Conservation (phyloP, 331 rosid species). For the Acacia pycnantha region DNA sequence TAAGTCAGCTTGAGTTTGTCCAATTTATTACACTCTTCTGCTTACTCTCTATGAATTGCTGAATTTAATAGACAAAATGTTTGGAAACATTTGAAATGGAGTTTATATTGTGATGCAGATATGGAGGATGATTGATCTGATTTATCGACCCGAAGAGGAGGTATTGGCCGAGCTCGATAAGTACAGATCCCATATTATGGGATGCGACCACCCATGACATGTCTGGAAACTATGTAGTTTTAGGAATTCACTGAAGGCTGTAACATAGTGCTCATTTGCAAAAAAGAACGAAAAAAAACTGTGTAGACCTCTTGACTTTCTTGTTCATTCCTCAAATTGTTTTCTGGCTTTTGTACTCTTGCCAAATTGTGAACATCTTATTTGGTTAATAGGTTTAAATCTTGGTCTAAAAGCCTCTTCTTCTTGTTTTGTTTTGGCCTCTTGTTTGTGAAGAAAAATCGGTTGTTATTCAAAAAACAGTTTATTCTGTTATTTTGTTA, state of each 20-base stretch:
- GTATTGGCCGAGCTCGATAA: constrained; percentile 47
- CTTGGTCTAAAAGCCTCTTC: not conserved
- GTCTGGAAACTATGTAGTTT: not conserved
- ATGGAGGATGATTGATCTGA: constrained; percentile 79
- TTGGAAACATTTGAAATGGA: not conserved
- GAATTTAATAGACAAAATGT: not conserved
- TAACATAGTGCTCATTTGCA: not conserved
- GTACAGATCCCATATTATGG: constrained; percentile 24
- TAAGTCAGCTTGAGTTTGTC: not conserved
- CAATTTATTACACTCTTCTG: not conserved
- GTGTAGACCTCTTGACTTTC: not conserved
- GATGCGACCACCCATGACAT: constrained; percentile 15
- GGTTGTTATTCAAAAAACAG: not conserved
- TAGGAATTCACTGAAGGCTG: not conserved
- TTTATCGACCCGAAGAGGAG: constrained; percentile 72
- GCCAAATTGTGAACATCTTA: not conserved
- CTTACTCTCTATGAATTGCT: not conserved
- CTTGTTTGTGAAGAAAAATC: not conserved
- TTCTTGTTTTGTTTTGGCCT: not conserved
- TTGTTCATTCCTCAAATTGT: not conserved
- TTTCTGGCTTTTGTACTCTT: not conserved
- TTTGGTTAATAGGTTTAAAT: not conserved
- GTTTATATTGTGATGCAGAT: constrained; percentile 43
- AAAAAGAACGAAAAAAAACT: not conserved
- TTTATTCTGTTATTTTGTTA: too few species aligned